phyloP scores from a whole-genome alignment of 371 early-diverging fungal species.

The Nematocida ausubeli region DNA sequence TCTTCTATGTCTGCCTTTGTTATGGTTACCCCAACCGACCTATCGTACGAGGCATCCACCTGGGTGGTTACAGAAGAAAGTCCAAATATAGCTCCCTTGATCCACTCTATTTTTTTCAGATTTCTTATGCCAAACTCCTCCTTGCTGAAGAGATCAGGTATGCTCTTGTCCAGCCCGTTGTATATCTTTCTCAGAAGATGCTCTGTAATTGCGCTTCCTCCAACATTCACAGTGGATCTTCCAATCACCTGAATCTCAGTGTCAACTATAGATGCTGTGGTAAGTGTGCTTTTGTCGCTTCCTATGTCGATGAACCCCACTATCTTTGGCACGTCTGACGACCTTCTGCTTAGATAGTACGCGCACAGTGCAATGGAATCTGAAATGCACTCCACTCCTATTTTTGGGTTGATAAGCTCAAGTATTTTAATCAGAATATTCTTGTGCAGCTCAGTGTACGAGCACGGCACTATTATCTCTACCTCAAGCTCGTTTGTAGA shows the following conservation, averaged over 20 bases:
- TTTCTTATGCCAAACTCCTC: conserved; percentile 39
- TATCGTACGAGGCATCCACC: conserved; percentile 33
- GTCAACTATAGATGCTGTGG: neutral
- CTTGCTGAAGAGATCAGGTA: conserved; percentile 15
- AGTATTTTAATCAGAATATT: conserved; percentile 21
- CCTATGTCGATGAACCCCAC: conserved; percentile 35
- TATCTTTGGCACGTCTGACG: neutral
- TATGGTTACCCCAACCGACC: conserved; percentile 16
- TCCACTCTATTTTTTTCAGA: conserved; percentile 35
- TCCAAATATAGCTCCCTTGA: conserved; percentile 40
- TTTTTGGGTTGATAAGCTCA: neutral
- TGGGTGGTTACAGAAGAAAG: conserved; percentile 36
- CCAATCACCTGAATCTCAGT: neutral
- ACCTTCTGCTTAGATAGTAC: conserved; percentile 44
- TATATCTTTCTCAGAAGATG: conserved; percentile 11
- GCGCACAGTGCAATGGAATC: conserved; percentile 46
- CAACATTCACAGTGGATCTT: conserved; percentile 3
- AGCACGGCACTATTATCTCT: conserved; percentile 25
- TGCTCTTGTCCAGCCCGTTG: neutral
- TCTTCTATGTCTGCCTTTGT: conserved; percentile 7
- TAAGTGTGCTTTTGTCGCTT: conserved; percentile 12
- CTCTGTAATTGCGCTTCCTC: conserved; percentile 12
- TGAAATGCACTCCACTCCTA: neutral
- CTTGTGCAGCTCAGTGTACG: conserved; percentile 37
- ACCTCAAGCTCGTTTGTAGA: conserved; percentile 25